Evolutionary conservation across 2,329 filamentous ascomycete genomes (phyloP).

Genomic region (Neospermospora avenae): DNA sequence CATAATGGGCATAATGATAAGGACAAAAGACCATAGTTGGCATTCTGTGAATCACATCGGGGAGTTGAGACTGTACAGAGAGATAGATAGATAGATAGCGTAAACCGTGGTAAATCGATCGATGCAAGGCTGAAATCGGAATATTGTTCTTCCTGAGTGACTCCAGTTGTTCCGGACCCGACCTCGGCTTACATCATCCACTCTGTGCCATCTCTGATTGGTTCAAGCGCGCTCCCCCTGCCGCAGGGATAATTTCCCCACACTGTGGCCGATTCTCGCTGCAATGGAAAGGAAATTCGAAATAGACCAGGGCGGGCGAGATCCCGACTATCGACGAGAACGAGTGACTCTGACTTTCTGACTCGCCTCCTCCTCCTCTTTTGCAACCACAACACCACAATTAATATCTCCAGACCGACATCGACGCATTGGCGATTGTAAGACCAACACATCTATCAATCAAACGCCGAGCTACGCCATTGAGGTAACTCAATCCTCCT

Average conservation of each 20-base stretch:
- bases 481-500: conserved; percentile 8
- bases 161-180: too few species aligned
- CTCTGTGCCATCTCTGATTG: neutral
- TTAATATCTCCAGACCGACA: neutral
- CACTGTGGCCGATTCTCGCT: conserved; percentile 15
- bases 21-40: too few species aligned
- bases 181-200: neutral
- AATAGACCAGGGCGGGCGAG: neutral
- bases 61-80: too few species aligned
- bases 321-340: neutral
- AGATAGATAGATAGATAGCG: too few species aligned
- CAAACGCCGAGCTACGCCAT: conserved; percentile 8
- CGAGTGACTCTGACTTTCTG: neutral
- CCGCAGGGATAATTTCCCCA: conserved; percentile 7
- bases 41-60: too few species aligned
- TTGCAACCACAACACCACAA: conserved; percentile 5
- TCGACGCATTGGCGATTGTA: conserved; percentile 5
- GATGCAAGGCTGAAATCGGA: neutral
- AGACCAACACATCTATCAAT: neutral
- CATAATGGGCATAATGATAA: too few species aligned
- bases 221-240: neutral
- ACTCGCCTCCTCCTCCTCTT: neutral
- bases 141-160: neutral
- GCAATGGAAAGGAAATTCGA: neutral
- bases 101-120: neutral